Base-by-base conservation (phyloP, 306 rosid genomes). In the Canavalia ensiformis region DNA sequence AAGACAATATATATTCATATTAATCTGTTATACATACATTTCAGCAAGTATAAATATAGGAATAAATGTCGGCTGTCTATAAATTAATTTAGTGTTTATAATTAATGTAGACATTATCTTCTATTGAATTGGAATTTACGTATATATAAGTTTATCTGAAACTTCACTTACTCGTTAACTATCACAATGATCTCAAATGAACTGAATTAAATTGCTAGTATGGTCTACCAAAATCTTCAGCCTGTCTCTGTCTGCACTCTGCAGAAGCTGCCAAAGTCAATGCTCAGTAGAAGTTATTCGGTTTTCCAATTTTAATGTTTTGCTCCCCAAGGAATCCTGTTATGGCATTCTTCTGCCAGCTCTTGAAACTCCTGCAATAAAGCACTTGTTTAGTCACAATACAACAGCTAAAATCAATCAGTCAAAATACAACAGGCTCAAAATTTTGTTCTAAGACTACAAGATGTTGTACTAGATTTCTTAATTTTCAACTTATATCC, bases 271-370 rank as follows among this genome's bases (percentile, higher is more conserved):
- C 81, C 79, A 72, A 70, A 78, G 76, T 88, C 87, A 37, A 58
- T 52, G 59, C 82, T 84, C 82, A 90, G 78, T 47, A 76, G 85
- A 95, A 93, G 82, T 90, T 90, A 58, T 84, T 90, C 7, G 98
- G 89, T 60, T 93, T 96, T 78, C 97, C 97, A 58, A 92, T 85
- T 82, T 75, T 85, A 18, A 96, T 80, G 79, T 87, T 88, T 88
- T 79, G 91, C 83, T 87, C 94, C 0, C 83, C 59, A 55, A 96
- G 82, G 84, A 89, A 96, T 51, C 74, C 90, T 37, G 86, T 88
- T 73, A 93, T 93, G 52, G 97, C 98, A 39, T 87, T 93, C 97
- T 90, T 96, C 87, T 96, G 95, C 99, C 97, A 93, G 84, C 99
- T 47, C 88, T 94, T 93, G 86, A 96, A 93, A 88, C 97, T 93